Percentiles rank a stretch among this genome's conserved stretches.
Conservation (phyloP, 176 grass and related monocot species). For the Avena eriantha region DNA sequence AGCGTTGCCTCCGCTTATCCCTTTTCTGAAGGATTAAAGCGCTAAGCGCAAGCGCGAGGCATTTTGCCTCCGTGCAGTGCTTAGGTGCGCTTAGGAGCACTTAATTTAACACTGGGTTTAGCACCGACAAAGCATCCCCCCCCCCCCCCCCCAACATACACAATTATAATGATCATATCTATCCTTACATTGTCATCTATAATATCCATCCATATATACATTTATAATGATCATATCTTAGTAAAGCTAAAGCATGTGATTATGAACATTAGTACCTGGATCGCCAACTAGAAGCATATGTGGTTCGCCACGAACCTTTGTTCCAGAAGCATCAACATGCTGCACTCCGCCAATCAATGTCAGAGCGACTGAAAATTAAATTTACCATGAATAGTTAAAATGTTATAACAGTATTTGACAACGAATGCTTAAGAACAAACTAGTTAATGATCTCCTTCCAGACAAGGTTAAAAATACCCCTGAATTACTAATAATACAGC, state of each 20-base stretch:
- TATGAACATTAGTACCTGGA: slow-evolving; percentile 70
- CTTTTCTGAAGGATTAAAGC: too few species aligned
- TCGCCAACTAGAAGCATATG: slow-evolving; percentile 99
- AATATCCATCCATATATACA: too few species aligned
- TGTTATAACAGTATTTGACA: slow-evolving; percentile 4
- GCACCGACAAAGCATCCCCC: neutral
- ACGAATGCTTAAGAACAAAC: neutral
- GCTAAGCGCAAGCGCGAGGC: too few species aligned
- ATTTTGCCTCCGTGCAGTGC: too few species aligned
- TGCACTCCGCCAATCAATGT: slow-evolving; percentile 96
- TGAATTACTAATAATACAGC: slow-evolving; percentile 21
- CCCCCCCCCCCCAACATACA: neutral
- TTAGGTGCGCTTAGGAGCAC: too few species aligned
- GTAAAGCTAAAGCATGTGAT: neutral
- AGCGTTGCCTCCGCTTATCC: too few species aligned
- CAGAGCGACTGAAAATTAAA: slow-evolving; percentile 81
- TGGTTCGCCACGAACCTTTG: slow-evolving; percentile 91
- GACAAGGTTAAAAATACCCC: slow-evolving; percentile 5
- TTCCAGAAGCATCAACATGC: slow-evolving; percentile 86
- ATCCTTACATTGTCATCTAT: too few species aligned
- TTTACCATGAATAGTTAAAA: slow-evolving; percentile 8
- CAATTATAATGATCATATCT: too few species aligned
- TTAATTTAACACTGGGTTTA: neutral
- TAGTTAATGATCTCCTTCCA: neutral
- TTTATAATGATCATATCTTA: too few species aligned